Conservation (phyloP, 331 rosid species). For the Telfairia occidentalis region DNA sequence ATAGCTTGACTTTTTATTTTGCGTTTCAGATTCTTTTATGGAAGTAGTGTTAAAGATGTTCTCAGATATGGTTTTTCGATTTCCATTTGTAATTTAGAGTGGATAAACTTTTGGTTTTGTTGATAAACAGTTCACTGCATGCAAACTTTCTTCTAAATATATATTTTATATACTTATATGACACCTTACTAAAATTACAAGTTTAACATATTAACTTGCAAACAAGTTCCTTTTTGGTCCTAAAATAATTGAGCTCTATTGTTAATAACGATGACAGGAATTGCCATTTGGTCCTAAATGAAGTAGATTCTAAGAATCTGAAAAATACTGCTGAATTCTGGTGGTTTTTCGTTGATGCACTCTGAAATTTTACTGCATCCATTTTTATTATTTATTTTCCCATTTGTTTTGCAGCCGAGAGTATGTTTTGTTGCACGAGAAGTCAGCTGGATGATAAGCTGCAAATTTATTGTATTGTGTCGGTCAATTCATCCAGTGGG, state of each 20-base stretch:
- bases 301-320: background rate
- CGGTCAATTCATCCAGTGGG: background rate
- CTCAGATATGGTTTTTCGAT: background rate
- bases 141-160: background rate
- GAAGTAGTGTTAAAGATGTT: background rate
- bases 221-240: background rate
- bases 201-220: conserved; percentile 3
- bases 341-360: background rate
- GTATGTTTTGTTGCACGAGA: conserved; percentile 84
- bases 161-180: background rate
- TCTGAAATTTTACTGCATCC: background rate
- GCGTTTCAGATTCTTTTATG: background rate
- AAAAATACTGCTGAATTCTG: background rate
- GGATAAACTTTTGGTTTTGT: background rate
- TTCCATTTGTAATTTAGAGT: background rate
- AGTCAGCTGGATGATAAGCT: conserved; percentile 35
- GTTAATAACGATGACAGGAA: background rate
- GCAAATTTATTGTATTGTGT: background rate
- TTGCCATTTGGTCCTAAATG: background rate
- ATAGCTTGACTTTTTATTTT: background rate
- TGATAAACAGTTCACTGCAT: background rate
- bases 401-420: conserved; percentile 80
- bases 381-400: background rate
- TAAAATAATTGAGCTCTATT: background rate
- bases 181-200: background rate